Base-by-base conservation (phyloP, 345 rosid species). In the Arabidopsis arenosa region DNA sequence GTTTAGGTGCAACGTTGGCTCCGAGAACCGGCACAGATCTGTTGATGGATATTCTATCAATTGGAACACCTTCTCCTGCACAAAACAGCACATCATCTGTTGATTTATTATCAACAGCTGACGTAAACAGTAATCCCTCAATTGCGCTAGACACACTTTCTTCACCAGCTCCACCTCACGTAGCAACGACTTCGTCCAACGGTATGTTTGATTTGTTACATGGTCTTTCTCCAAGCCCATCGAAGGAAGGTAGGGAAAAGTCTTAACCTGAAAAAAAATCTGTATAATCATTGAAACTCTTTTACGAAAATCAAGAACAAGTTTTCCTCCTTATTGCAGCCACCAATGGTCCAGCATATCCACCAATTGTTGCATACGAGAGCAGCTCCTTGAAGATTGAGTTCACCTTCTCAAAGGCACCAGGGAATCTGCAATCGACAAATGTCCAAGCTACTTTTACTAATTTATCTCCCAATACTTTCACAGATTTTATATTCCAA, bases 11-110 rank as follows among this genome's bases (percentile, higher is more conserved):
- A 67, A 83, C 63, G 71, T 90, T 84, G 76, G 85, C 89, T 80
- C 85, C 92, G 66, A 94, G 83, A 79, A 87, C 87, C 23, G 89
- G 92, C 64, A 76, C 97, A 35, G 97, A 95, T 84, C 87, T 84
- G 73, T 88, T 95, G 67, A 76, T 92, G 73, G 97, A 90, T 88
- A 88, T 92, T 71, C 79, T 92, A 84, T 95, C 99, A 51, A 86
- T 92, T 74, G 97, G 97, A 80, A 76, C 90, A 36, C 79, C 86
- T 45, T 68, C 90, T 66, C 85, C 89, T n/a, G 82, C 74, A 39
- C 95, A 85, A 75, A 88, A 68, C 80, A 84, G 68, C 76, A 71
- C 90, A 77, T 68, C 91, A 70, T 62, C 84, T n/a, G 18, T 74
- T 68, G 96, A 86, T 78, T 84, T 90, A 49, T 79, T 92, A 80